Evolutionary conservation across 23 red algal genomes (phyloP).

Genomic region (Gracilaria vermiculophylla): DNA sequence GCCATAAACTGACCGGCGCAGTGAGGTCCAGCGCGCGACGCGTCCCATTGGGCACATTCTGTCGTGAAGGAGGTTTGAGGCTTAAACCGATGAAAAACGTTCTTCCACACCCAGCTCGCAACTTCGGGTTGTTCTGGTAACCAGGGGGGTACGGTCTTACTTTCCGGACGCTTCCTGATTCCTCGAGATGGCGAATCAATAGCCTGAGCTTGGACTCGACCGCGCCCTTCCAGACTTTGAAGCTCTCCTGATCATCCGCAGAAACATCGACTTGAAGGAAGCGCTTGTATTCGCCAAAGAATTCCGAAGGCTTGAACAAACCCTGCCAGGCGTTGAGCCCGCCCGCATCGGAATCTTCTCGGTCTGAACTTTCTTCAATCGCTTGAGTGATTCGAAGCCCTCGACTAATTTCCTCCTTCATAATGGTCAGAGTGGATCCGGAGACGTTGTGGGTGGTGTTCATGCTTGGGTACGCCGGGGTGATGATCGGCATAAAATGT

Average conservation of each 20-base stretch:
- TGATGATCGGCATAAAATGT: constrained; percentile 99
- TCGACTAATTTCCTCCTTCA: constrained; percentile 88
- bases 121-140: constrained; percentile 38
- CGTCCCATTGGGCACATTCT: not conserved
- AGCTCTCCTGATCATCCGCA: constrained; percentile 68
- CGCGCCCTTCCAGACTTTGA: constrained; percentile 89
- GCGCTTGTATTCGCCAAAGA: constrained; percentile 76
- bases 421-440: constrained; percentile 76
- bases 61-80: constrained; percentile 44
- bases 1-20: constrained; percentile 56
- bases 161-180: constrained; percentile 49
- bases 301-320: constrained; percentile 83
- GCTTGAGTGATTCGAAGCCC: constrained; percentile 56
- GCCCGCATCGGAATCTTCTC: constrained; percentile 13
- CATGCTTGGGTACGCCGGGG: constrained; percentile 98
- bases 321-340: constrained; percentile 66
- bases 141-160: constrained; percentile 81
- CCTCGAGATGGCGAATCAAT: constrained; percentile 82
- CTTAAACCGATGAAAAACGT: constrained; percentile 83
- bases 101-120: constrained; percentile 46
- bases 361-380: constrained; percentile 46
- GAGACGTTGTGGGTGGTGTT: constrained; percentile 99
- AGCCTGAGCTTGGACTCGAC: constrained; percentile 91
- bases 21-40: constrained; percentile 46
- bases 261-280: constrained; percentile 89